A percentile compares a stretch with the other conserved stretches of the same genome.
These are phyloP conservation scores for Boletus tomentosulus DNA, from an alignment of 768 basidiomycete species.

Conservation along the genomic window DNA sequence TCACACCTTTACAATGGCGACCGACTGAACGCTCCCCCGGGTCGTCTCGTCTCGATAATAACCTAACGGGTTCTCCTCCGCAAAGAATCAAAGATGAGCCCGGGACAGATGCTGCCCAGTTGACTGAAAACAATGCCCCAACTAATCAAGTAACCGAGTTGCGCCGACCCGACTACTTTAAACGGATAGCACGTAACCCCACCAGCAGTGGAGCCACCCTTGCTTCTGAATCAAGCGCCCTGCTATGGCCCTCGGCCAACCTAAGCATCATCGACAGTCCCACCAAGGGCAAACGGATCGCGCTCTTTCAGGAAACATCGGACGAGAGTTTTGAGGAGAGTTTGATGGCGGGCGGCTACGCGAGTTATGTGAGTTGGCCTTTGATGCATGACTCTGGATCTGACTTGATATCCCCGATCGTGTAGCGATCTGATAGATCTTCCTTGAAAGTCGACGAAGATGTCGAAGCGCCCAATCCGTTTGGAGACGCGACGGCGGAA, in stretches of 20 bases:
- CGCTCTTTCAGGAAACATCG: conserved; percentile 76
- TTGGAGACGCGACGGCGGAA: conserved; percentile 10
- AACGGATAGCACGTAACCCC: conserved; percentile 49
- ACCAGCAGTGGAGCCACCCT: conserved; percentile 11
- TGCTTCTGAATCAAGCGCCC: conserved; percentile 8
- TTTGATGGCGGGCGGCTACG: conserved; percentile 78
- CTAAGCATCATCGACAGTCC: conserved; percentile 71
- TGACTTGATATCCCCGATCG: conserved; percentile 2
- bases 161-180: conserved; percentile 69
- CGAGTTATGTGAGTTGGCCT: conserved; percentile 56
- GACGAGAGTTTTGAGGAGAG: conserved; percentile 85
- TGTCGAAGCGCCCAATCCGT: conserved; percentile 11
- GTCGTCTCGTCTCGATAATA: not conserved
- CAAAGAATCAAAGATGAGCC: conserved; percentile 20
- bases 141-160: conserved; percentile 54
- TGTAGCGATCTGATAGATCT: conserved; percentile 20
- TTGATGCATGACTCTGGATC: conserved; percentile 4
- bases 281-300: conserved; percentile 65
- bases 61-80: not conserved
- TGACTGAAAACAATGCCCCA: conserved; percentile 46
- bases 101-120: conserved; percentile 55
- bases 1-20: conserved; percentile 8
- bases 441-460: conserved; percentile 19
- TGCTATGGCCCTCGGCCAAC: conserved; percentile 23
- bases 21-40: not conserved